Evolutionary conservation across 2,329 filamentous ascomycete species (phyloP).

Genomic region (Setomelanomma holmii): DNA sequence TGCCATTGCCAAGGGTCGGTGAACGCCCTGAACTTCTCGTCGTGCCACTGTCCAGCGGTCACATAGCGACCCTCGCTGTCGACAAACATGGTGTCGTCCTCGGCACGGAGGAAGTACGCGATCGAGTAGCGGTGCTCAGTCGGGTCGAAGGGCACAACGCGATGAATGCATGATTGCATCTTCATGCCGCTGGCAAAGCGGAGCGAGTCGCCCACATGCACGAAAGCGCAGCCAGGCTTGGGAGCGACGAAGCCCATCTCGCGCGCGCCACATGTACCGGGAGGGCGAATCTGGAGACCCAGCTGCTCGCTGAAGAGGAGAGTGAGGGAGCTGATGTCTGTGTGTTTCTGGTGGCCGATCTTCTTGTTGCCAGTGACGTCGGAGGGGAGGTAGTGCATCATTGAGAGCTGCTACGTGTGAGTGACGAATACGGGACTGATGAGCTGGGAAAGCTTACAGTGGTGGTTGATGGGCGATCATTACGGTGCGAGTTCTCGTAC

Average conservation of each 20-base stretch:
- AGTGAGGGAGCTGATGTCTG: constrained; percentile 41
- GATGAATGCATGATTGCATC: constrained; percentile 65
- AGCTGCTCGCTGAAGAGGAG: constrained; percentile 61
- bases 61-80: constrained; percentile 63
- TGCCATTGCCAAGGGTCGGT: constrained; percentile 30
- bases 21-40: constrained; percentile 44
- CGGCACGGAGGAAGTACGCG: constrained; percentile 65
- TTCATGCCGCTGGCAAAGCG: constrained; percentile 62
- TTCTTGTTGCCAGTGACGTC: constrained; percentile 27
- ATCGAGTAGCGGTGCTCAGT: constrained; percentile 65
- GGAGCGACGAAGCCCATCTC: constrained; percentile 56
- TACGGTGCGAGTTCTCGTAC: constrained; percentile 42
- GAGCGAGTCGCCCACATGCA: constrained; percentile 67
- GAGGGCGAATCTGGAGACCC: constrained; percentile 64
- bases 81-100: constrained; percentile 63
- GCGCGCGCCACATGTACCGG: constrained; percentile 49
- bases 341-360: constrained; percentile 42
- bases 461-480: constrained; percentile 40
- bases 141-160: constrained; percentile 62
- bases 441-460: constrained; percentile 21
- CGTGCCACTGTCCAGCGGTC: constrained; percentile 54
- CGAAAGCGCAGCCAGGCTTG: constrained; percentile 59
- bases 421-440: not conserved
- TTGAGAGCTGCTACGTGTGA: constrained; percentile 24
- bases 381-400: constrained; percentile 45